Percentiles rank a stretch among this genome's conserved stretches.
Evolutionary conservation across 805 yeast species (phyloP).

Genomic region (Wickerhamiella azymoides): DNA sequence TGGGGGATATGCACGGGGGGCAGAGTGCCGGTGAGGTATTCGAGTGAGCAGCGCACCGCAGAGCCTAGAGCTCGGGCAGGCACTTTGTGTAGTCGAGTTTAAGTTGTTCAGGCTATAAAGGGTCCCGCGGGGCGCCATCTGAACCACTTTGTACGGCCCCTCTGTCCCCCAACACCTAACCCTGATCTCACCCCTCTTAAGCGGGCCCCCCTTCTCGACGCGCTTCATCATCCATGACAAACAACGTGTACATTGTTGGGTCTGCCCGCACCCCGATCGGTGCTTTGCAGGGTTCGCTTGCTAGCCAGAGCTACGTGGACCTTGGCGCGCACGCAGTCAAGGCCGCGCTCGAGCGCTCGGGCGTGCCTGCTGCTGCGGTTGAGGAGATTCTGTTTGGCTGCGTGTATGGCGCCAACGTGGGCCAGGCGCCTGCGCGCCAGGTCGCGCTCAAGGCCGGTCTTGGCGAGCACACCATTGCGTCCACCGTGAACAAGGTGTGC

Average conservation of each 20-base stretch:
- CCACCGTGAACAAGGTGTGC: constrained; percentile 93
- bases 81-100: no score
- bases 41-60: no score
- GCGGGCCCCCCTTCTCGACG: neutral
- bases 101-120: no score
- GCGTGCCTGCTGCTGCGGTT: constrained; percentile 36
- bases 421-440: constrained; percentile 97
- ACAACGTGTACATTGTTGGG: constrained; percentile 70
- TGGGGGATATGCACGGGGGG: no score
- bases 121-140: no score
- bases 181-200: neutral
- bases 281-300: constrained; percentile 72
- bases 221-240: neutral
- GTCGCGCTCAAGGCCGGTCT: constrained; percentile 87
- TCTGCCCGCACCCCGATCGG: constrained; percentile 94
- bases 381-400: constrained; percentile 90
- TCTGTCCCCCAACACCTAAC: neutral
- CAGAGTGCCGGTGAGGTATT: no score
- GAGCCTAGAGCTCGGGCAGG: no score
- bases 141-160: no score
- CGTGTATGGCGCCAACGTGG: constrained; percentile 82
- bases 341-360: constrained; percentile 18
- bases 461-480: constrained; percentile 63
- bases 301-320: constrained; percentile 66
- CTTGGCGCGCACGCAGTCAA: constrained; percentile 88